phyloP scores from a whole-genome alignment of 1,284 basidiomycete species.

The Coniferiporia weirii region DNA sequence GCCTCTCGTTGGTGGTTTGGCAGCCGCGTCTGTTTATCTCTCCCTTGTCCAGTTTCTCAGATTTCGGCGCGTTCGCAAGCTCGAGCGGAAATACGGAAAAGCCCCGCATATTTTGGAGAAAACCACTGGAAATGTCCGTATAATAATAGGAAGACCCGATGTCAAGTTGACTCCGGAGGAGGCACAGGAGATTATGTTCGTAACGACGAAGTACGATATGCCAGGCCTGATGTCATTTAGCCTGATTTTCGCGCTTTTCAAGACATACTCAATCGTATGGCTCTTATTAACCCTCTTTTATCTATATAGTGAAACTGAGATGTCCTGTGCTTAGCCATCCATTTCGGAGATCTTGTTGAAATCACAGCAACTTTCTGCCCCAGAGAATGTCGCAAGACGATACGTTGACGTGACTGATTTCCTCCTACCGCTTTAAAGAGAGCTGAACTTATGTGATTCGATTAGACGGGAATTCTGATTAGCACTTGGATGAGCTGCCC shows the following conservation, averaged over 20 bases:
- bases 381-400: constrained; percentile 33
- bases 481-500: constrained; percentile 17
- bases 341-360: constrained; percentile 37
- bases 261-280: constrained; percentile 44
- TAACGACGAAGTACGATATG: constrained; percentile 37
- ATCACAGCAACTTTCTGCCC: constrained; percentile 34
- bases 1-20: neutral
- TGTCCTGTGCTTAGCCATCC: constrained; percentile 30
- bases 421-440: constrained; percentile 2
- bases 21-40: neutral
- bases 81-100: constrained; percentile 9
- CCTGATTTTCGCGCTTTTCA: constrained; percentile 42
- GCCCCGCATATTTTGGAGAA: neutral
- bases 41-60: constrained; percentile 4
- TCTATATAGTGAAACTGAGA: neutral
- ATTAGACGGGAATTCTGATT: constrained; percentile 39
- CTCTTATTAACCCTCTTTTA: neutral
- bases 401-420: constrained; percentile 38
- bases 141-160: constrained; percentile 7
- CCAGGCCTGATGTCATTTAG: constrained; percentile 34
- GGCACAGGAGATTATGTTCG: constrained; percentile 36
- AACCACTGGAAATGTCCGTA: neutral
- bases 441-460: neutral
- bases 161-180: constrained; percentile 35
- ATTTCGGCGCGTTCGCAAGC: constrained; percentile 3